phyloP scores from a whole-genome alignment of 768 basidiomycete genomes.

The Leccinellum rugosiceps region DNA sequence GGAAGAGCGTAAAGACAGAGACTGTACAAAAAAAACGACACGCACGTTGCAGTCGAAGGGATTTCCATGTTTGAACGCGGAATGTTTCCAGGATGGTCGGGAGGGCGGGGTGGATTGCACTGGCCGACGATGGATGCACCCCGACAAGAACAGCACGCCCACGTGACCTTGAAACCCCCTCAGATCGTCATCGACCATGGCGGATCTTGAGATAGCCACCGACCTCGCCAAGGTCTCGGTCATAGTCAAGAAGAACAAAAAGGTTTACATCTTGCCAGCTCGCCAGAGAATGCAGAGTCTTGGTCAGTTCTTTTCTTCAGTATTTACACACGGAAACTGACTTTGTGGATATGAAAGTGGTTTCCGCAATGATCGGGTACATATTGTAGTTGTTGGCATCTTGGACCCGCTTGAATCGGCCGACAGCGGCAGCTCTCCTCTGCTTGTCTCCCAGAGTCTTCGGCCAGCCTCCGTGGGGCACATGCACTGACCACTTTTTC shows the following conservation, averaged over 20 bases:
- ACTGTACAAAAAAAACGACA: neutral
- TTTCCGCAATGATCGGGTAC: neutral
- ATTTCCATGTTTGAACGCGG: constrained; percentile 7
- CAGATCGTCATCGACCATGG: neutral
- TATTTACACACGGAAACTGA: neutral
- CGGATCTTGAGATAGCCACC: neutral
- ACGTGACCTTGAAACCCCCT: neutral
- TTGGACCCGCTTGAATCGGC: neutral
- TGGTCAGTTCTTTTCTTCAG: neutral
- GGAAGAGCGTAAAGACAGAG: neutral
- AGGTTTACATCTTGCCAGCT: no score
- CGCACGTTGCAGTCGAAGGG: constrained; percentile 25
- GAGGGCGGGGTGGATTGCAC: constrained; percentile 8
- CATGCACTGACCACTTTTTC: neutral
- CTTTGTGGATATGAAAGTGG: neutral
- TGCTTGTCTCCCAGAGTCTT: no score
- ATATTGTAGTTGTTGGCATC: no score
- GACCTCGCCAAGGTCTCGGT: neutral
- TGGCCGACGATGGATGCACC: constrained; percentile 13
- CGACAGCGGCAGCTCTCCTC: no score
- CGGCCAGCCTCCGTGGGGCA: neutral
- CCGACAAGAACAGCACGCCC: neutral
- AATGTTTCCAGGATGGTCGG: neutral
- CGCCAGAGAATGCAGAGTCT: no score
- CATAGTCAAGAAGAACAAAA: neutral